Base-by-base conservation (phyloP, 257 asterid species). In the Leptodermis oblonga region DNA sequence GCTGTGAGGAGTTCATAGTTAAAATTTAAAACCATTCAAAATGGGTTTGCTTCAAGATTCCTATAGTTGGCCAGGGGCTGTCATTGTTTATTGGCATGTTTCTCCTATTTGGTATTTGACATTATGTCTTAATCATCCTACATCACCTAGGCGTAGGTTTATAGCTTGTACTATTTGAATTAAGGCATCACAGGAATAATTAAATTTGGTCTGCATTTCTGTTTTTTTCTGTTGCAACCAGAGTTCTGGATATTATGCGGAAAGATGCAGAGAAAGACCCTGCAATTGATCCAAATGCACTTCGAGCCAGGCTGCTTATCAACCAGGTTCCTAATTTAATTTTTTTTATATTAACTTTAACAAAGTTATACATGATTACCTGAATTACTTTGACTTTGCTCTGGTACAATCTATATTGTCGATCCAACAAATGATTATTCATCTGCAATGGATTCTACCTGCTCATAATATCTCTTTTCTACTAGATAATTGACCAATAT, bases 181-280 rank as follows among this genome's bases (percentile, higher is more conserved):
- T 30, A 4, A 34, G 33, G 33, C 58, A 31, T 36, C 0, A 51
- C 12, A 15, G 5, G 25, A 46, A 20, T 26, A 20, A 9, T 34
- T 22, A 31, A 51, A 13, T 53, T 54, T 49, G 37, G 33, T 42
- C 7, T 36, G 3, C 48, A 3, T 26, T 69, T 63, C 43, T 51
- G 28, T 14, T 39, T 10, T 28, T 48, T 67, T 37, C 49, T 72
- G 49, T 63, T 80, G 78, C 77, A 42, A 64, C 49, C 65, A 93
- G 99, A 82, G 99, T 93, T 82, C 96, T 86, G 72, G 96, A 86
- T 49, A 90, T 88, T 68, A 90, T 90, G 96, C 86, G 79, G 86
- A 77, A 76, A 56, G 97, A 93, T 81, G 92, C 97, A 23, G 90
- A 77, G 30, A 77, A 75, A 58, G 99, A 90, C 77, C 97, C 97